Evolutionary conservation across 2,329 filamentous ascomycete genomes (phyloP).

Genomic region (Albophoma yamanashiensis): DNA sequence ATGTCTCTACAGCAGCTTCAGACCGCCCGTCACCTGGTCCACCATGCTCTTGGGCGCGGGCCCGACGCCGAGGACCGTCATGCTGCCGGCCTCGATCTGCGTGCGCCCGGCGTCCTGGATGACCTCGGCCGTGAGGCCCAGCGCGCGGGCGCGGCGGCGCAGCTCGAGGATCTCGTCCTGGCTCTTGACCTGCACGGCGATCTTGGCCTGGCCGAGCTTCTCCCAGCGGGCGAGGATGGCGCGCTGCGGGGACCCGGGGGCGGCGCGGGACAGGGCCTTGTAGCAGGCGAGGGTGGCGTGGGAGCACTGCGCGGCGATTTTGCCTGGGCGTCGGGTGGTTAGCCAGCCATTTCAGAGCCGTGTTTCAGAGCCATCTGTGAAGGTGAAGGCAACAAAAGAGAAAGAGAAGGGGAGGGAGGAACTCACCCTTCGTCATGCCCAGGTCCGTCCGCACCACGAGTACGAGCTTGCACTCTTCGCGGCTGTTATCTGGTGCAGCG

Average conservation of each 20-base stretch:
- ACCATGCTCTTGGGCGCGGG: slow-evolving; percentile 78
- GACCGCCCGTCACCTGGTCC: slow-evolving; percentile 71
- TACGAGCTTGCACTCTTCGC: slow-evolving; percentile 89
- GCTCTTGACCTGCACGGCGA: slow-evolving; percentile 79
- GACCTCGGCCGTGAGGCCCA: slow-evolving; percentile 80
- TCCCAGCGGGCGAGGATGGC: slow-evolving; percentile 77
- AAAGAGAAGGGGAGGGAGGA: neutral
- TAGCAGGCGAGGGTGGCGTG: slow-evolving; percentile 98
- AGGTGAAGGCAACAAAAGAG: no score
- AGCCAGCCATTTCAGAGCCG: neutral
- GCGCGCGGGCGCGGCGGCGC: slow-evolving; percentile 67
- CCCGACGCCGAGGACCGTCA: slow-evolving; percentile 80
- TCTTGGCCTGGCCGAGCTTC: slow-evolving; percentile 76
- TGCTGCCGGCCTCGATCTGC: slow-evolving; percentile 87
- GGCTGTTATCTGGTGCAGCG: slow-evolving; percentile 26
- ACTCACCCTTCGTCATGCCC: slow-evolving; percentile 89
- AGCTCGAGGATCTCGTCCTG: slow-evolving; percentile 70
- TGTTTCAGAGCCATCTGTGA: neutral
- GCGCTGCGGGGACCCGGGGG: slow-evolving; percentile 42
- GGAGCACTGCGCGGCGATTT: slow-evolving; percentile 90
- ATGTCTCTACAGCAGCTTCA: slow-evolving; percentile 62
- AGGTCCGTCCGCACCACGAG: slow-evolving; percentile 87
- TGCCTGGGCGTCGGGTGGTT: slow-evolving; percentile 45
- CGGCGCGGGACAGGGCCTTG: slow-evolving; percentile 61
- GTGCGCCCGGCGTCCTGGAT: slow-evolving; percentile 95